Conservation (phyloP, 352 stramenopile genomes). For the Pythium rhizo-oryzae region DNA sequence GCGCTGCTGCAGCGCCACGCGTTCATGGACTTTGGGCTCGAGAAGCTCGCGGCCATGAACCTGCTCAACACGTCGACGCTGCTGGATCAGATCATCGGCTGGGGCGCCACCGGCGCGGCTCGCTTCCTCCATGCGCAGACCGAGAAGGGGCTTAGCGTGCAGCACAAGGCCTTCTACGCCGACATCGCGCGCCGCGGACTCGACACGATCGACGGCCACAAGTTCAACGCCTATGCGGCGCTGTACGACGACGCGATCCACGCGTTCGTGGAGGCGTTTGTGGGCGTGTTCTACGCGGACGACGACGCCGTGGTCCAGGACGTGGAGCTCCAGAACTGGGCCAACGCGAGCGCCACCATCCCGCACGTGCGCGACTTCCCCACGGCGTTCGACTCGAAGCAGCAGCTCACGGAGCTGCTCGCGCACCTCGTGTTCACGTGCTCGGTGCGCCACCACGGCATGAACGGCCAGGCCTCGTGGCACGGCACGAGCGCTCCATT, state of each 20-base stretch:
- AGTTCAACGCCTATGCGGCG: conserved; percentile 40
- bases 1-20: conserved; percentile 43
- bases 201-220: conserved; percentile 34
- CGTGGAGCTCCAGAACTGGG: conserved; percentile 36
- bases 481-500: conserved; percentile 22
- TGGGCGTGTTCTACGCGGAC: conserved; percentile 38
- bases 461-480: conserved; percentile 28
- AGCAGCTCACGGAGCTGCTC: conserved; percentile 12
- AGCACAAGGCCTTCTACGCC: conserved; percentile 23
- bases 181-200: too few species aligned
- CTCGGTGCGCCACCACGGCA: conserved; percentile 29
- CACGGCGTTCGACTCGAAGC: not conserved
- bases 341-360: conserved; percentile 5
- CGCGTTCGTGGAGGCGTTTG: conserved; percentile 27
- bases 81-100: conserved; percentile 52
- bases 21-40: conserved; percentile 43
- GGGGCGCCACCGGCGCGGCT: conserved; percentile 39
- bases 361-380: conserved; percentile 21
- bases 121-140: conserved; percentile 37
- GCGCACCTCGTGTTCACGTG: conserved; percentile 23
- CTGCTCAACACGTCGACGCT: conserved; percentile 48
- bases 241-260: conserved; percentile 36
- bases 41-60: conserved; percentile 34
- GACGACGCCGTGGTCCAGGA: conserved; percentile 36
- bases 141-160: conserved; percentile 13